phyloP scores from a whole-genome alignment of 805 yeast species.

The Suhomyces pyralidae region DNA sequence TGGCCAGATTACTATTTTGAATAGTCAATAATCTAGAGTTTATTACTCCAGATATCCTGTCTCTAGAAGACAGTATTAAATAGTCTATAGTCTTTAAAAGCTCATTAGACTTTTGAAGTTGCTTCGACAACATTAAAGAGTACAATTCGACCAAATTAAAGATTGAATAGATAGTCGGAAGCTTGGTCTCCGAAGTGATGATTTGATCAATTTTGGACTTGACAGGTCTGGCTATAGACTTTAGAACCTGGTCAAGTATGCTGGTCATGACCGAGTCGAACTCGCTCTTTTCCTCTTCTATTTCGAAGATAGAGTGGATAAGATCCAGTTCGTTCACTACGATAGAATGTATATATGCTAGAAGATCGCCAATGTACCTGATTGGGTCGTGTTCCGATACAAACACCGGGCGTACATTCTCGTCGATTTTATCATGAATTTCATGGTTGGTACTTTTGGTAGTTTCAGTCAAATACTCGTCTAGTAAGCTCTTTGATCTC shows the following conservation, averaged over 20 bases:
- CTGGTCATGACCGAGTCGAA: slow-evolving; percentile 28
- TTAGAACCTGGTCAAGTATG: slow-evolving; percentile 50
- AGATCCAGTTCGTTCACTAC: slow-evolving; percentile 86
- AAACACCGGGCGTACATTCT: slow-evolving; percentile 46
- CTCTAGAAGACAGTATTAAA: slow-evolving; percentile 24
- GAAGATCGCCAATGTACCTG: slow-evolving; percentile 78
- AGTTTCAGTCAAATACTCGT: slow-evolving; percentile 56
- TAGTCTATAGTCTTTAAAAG: slow-evolving; percentile 22
- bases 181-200: slow-evolving; percentile 59
- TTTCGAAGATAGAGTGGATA: slow-evolving; percentile 54
- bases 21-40: slow-evolving; percentile 31
- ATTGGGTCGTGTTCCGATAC: slow-evolving; percentile 75
- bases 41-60: slow-evolving; percentile 24
- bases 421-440: slow-evolving; percentile 4
- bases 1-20: slow-evolving; percentile 35
- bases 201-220: slow-evolving; percentile 66
- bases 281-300: slow-evolving; percentile 20
- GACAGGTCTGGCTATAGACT: slow-evolving; percentile 55
- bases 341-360: slow-evolving; percentile 83
- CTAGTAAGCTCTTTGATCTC: slow-evolving; percentile 61
- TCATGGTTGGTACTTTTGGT: not conserved
- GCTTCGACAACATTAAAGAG: slow-evolving; percentile 60
- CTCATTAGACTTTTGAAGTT: slow-evolving; percentile 20
- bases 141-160: slow-evolving; percentile 67
- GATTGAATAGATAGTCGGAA: slow-evolving; percentile 55